A percentile compares a stretch with the other conserved stretches of the same genome.
Conservation (phyloP, 352 stramenopile species). For the Phytophthora constricta region DNA sequence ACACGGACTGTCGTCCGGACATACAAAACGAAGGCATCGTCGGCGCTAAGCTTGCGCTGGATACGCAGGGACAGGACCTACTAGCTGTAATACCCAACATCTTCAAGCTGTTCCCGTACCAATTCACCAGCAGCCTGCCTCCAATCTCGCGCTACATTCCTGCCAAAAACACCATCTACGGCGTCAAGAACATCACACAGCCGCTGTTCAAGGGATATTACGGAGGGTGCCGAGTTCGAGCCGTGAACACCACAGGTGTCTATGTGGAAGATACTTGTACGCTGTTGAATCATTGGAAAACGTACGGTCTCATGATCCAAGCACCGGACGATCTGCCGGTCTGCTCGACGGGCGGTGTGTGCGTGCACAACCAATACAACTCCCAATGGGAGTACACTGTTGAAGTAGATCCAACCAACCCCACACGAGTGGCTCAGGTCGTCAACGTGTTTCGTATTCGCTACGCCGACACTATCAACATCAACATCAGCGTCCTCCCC, state of each 20-base stretch:
- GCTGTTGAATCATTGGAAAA: constrained; percentile 7
- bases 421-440: constrained; percentile 12
- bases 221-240: constrained; percentile 13
- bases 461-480: constrained; percentile 2
- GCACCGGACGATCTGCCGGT: constrained; percentile 14
- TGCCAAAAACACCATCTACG: constrained; percentile 17
- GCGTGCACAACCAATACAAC: constrained; percentile 24
- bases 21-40: constrained; percentile 14
- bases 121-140: constrained; percentile 15
- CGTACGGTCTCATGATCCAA: constrained; percentile 19
- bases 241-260: constrained; percentile 7
- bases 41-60: constrained; percentile 7
- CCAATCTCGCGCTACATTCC: constrained; percentile 13
- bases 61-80: constrained; percentile 9
- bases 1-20: constrained; percentile 17
- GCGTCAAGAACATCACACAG: constrained; percentile 16
- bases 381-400: constrained; percentile 17
- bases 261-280: constrained; percentile 16
- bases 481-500: constrained; percentile 27
- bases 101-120: constrained; percentile 21
- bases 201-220: constrained; percentile 20
- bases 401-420: neutral
- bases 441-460: constrained; percentile 16
- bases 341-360: constrained; percentile 11
- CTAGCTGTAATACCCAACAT: constrained; percentile 12